Evolutionary conservation across 306 rosid species (phyloP).

Genomic region (Delonix regia): DNA sequence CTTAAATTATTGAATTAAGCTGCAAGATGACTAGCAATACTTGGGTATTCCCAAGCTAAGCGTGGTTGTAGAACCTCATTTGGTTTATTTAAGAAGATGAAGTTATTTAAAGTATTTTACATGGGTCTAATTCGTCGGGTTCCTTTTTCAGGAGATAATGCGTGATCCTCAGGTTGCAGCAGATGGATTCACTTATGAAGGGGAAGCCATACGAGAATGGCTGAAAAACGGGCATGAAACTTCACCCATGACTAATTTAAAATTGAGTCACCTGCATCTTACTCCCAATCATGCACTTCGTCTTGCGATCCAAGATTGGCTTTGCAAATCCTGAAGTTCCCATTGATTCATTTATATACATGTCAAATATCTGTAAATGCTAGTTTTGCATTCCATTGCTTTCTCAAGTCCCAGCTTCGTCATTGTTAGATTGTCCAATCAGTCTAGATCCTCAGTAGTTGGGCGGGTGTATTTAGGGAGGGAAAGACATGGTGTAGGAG

Average conservation of each 20-base stretch:
- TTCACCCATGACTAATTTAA: conserved; percentile 87
- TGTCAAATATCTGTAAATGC: conserved; percentile 28
- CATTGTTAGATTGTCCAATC: too few relatives aligned
- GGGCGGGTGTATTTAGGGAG: too few relatives aligned
- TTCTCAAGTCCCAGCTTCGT: conserved; percentile 8
- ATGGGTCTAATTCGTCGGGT: conserved; percentile 35
- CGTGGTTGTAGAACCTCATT: conserved; percentile 3
- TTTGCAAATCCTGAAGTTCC: conserved; percentile 61
- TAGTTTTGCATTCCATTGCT: conserved; percentile 15
- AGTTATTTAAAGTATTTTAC: background rate
- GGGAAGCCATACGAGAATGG: conserved; percentile 88
- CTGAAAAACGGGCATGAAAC: conserved; percentile 71
- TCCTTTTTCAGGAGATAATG: conserved; percentile 84
- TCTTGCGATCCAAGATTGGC: conserved; percentile 91
- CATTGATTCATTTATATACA: background rate
- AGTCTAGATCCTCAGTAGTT: too few relatives aligned
- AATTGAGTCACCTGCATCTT: conserved; percentile 65
- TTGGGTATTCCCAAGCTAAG: background rate
- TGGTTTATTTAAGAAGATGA: background rate
- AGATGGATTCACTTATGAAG: conserved; percentile 91
- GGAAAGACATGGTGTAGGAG: too few relatives aligned
- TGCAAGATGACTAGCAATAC: background rate
- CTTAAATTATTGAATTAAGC: background rate
- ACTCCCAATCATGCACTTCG: conserved; percentile 78
- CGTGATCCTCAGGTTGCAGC: conserved; percentile 88